Evolutionary conservation across 2,329 filamentous ascomycete genomes (phyloP).

Genomic region (Cordyceps pruinosa): DNA sequence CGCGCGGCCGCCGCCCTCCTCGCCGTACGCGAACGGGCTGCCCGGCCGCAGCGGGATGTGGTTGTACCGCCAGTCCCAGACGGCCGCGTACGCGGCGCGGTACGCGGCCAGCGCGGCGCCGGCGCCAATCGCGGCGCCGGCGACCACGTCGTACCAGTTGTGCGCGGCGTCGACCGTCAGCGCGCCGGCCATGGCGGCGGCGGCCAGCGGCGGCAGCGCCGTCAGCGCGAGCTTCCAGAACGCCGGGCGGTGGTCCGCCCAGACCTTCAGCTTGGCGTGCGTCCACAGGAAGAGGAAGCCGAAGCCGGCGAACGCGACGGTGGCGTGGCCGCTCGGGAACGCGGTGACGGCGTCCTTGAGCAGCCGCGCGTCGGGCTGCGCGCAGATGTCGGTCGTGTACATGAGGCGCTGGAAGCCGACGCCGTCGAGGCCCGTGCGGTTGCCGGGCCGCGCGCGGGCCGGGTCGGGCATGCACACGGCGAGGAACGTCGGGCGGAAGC

Average conservation of each 20-base stretch:
- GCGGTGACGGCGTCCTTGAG: slow-evolving; percentile 57
- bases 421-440: slow-evolving; percentile 32
- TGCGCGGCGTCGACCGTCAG: slow-evolving; percentile 61
- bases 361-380: slow-evolving; percentile 40
- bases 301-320: slow-evolving; percentile 56
- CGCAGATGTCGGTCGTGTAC: slow-evolving; percentile 59
- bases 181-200: slow-evolving; percentile 51
- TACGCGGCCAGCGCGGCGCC: slow-evolving; percentile 57
- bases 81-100: slow-evolving; percentile 57
- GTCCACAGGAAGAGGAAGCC: slow-evolving; percentile 61
- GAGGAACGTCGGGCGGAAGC: slow-evolving; percentile 57
- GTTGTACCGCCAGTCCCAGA: slow-evolving; percentile 63
- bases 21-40: slow-evolving; percentile 28
- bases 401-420: slow-evolving; percentile 53
- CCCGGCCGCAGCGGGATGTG: slow-evolving; percentile 54
- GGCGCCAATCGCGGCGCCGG: slow-evolving; percentile 56
- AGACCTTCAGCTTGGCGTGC: slow-evolving; percentile 67
- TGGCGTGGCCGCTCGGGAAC: slow-evolving; percentile 63
- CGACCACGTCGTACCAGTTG: slow-evolving; percentile 64
- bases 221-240: slow-evolving; percentile 59
- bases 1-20: slow-evolving; percentile 7
- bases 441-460: slow-evolving; percentile 34
- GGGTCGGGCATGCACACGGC: slow-evolving; percentile 54
- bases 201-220: slow-evolving; percentile 53
- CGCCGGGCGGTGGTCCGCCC: slow-evolving; percentile 56